Evolutionary conservation across 129 eudicot genomes (phyloP).

Genomic region (Smallanthus sonchifolius): DNA sequence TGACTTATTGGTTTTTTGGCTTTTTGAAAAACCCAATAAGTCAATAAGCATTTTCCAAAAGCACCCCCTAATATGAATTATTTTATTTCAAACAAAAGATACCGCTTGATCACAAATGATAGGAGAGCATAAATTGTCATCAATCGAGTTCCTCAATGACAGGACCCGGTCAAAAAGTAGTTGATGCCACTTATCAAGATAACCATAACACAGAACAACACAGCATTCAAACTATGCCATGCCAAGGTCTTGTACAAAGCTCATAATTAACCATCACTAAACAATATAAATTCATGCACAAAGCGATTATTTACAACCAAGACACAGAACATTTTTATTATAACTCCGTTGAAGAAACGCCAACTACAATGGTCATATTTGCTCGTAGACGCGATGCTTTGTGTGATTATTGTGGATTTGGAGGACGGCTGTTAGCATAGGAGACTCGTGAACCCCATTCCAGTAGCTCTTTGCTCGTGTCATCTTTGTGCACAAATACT

Average conservation of each 20-base stretch:
- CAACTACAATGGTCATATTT: neutral
- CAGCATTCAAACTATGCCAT: neutral
- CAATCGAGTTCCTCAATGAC: too few relatives aligned
- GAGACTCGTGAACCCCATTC: constrained; percentile 95
- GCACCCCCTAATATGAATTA: too few relatives aligned
- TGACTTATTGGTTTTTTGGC: too few relatives aligned
- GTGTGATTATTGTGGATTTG: constrained; percentile 64
- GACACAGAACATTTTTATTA: neutral
- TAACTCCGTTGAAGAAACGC: neutral
- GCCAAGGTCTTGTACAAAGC: neutral
- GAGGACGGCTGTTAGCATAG: constrained; percentile 81
- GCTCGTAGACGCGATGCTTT: neutral
- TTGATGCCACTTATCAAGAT: too few relatives aligned
- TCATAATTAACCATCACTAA: neutral
- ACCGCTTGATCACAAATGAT: too few relatives aligned
- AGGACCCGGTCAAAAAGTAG: too few relatives aligned
- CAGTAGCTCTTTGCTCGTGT: constrained; percentile 84
- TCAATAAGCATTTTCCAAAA: too few relatives aligned
- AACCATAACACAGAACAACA: neutral
- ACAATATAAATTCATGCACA: neutral
- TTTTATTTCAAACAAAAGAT: too few relatives aligned
- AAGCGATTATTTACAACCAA: neutral
- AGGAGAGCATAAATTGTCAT: too few relatives aligned
- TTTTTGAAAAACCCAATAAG: too few relatives aligned
- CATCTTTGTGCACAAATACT: constrained; percentile 74